Evolutionary conservation across 306 rosid species (phyloP).

Genomic region (Acmispon strigosus): DNA sequence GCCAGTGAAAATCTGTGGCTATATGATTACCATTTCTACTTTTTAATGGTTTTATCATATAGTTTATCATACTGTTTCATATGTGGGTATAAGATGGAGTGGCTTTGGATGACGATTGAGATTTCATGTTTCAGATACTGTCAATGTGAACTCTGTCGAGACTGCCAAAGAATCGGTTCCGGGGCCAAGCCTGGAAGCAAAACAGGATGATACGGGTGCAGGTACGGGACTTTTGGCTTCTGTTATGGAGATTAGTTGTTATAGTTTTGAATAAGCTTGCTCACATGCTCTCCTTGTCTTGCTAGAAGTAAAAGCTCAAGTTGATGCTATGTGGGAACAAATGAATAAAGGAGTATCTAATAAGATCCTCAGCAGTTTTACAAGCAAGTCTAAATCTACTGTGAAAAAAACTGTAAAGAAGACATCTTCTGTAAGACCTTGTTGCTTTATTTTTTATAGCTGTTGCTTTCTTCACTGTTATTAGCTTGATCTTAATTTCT

Average conservation of each 20-base stretch:
- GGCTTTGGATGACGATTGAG: background rate
- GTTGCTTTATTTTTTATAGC: background rate
- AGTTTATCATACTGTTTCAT: background rate
- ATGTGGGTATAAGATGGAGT: slow-evolving; percentile 7
- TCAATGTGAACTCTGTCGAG: slow-evolving; percentile 37
- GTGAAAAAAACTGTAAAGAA: slow-evolving; percentile 46
- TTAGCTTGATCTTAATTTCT: slow-evolving; percentile 20
- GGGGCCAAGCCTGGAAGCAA: slow-evolving; percentile 30
- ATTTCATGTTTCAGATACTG: slow-evolving; percentile 41
- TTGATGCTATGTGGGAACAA: slow-evolving; percentile 83
- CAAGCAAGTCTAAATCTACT: slow-evolving; percentile 39
- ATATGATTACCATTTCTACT: background rate
- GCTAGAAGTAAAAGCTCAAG: slow-evolving; percentile 67
- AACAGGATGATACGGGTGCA: slow-evolving; percentile 51
- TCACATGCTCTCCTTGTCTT: slow-evolving; percentile 19
- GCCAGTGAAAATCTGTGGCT: slow-evolving; percentile 1
- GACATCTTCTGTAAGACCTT: slow-evolving; percentile 60
- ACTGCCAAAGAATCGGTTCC: slow-evolving; percentile 37
- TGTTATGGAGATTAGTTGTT: background rate
- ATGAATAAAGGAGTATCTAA: slow-evolving; percentile 85
- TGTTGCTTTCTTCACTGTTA: background rate
- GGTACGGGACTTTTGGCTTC: background rate
- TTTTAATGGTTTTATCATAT: background rate
- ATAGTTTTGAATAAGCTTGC: slow-evolving; percentile 6
- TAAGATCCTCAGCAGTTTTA: slow-evolving; percentile 38